Evolutionary conservation across 768 basidiomycete species (phyloP), one percentile per base, ranked within the genome.

Genomic region (Glaciozyma martinii): DNA sequence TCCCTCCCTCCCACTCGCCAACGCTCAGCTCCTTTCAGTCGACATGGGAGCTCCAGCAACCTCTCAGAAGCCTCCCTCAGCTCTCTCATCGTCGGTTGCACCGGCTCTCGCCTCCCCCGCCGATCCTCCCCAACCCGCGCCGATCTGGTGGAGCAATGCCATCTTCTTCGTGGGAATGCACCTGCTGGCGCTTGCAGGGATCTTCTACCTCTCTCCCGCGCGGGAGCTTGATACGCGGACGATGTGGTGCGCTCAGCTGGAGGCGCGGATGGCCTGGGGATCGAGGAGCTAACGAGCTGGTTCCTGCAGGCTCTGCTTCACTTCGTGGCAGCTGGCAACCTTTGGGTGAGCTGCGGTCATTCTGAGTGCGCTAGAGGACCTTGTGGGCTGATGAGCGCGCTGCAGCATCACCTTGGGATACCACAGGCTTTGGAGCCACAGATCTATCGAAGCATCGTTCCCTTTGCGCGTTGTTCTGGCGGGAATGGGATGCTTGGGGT

Each of bases 381-480:
- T 5, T 2, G 46, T 7, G 21, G 16, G 46, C 19, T 21, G 46
- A 47, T 23, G 21, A 6, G 21, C 3, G 19, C 21, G 16, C 19
- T 6, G n/a, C 46, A 87, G 86, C 2, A 83, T 89, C 56, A 88
- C 85, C 4, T 79, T 86, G 69, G 87, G 87, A 1, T 89, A 89
- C 74, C 87, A 89, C 73, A 81, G 87, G 0, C 40, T 44, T 76
- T 89, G n/a, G 88, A 85, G 76, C 87, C 87, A 8, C 88, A 89
- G 72, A 81, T 82, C 6, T 3, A 88, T 87, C 75, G 80, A 80
- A 25, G 87, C 87, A 7, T 77, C 77, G 1, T 62, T 81, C 23
- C 78, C 78, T 15, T 81, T 87, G 47, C 80, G 87, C 16, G 69
- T 84, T 8, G 75, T 81, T 27, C 77, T 89, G 40, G 85, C 87